Percentiles rank a stretch among this genome's conserved stretches.
These are phyloP conservation scores for Phaeotremella fagi DNA, from an alignment of 768 basidiomycete species.

Conservation along the genomic window DNA sequence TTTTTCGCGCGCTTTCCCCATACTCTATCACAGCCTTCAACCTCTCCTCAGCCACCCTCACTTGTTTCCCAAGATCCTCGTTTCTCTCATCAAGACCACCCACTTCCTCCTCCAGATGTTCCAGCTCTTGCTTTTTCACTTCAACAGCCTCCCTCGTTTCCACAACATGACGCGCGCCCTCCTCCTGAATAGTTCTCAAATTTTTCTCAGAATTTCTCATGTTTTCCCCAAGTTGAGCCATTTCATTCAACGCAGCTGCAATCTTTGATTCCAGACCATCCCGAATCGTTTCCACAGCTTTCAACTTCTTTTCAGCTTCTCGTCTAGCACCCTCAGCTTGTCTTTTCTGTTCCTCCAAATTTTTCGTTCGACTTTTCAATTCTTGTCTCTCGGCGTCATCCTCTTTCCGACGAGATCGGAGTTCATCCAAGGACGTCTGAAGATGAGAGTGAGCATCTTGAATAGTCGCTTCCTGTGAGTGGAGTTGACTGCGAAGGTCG, in stretches of 20 bases:
- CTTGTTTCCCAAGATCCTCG: conserved; percentile 58
- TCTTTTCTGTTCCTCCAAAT: conserved; percentile 79
- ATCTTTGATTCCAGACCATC: conserved; percentile 52
- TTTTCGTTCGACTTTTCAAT: conserved; percentile 74
- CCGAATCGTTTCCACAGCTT: conserved; percentile 60
- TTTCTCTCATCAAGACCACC: conserved; percentile 53
- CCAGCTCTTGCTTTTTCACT: conserved; percentile 56
- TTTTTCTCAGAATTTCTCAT: conserved; percentile 56
- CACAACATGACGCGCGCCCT: conserved; percentile 59
- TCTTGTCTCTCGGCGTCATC: conserved; percentile 77
- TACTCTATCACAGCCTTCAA: conserved; percentile 60
- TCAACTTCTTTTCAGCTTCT: conserved; percentile 84
- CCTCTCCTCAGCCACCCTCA: conserved; percentile 62
- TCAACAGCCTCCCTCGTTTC: conserved; percentile 56
- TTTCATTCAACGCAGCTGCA: conserved; percentile 30
- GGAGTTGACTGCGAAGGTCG: conserved; percentile 30
- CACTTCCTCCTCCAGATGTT: conserved; percentile 52
- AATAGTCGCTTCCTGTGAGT: conserved; percentile 34
- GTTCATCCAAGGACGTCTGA: conserved; percentile 67
- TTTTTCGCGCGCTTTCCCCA: conserved; percentile 51
- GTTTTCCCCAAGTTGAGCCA: conserved; percentile 37
- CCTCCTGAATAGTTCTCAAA: conserved; percentile 57
- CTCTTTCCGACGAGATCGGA: conserved; percentile 67
- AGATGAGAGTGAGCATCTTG: conserved; percentile 55
- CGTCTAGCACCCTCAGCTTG: conserved; percentile 70